Conservation (phyloP, 495 filamentous ascomycete species). For the Podospora pseudocomata region DNA sequence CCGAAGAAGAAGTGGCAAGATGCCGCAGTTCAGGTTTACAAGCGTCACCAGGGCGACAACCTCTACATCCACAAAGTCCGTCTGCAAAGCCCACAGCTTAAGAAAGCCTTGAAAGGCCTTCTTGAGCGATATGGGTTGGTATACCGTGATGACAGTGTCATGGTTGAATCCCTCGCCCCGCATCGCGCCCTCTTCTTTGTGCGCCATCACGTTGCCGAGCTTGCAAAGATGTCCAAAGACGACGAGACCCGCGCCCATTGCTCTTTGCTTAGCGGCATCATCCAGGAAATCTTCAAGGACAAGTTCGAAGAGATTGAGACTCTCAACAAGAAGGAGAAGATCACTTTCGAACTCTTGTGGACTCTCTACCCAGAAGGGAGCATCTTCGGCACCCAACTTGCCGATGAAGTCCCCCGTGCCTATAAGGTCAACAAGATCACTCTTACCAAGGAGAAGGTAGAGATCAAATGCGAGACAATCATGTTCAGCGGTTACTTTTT, state of each 20-base stretch:
- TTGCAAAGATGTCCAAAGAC: slow-evolving; percentile 13
- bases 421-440: not conserved
- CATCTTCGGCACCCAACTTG: slow-evolving; percentile 7
- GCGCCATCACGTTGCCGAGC: slow-evolving; percentile 15
- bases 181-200: slow-evolving; percentile 18
- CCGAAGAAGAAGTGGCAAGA: not conserved
- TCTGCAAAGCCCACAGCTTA: slow-evolving; percentile 16
- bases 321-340: slow-evolving; percentile 14
- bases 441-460: not conserved
- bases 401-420: not conserved
- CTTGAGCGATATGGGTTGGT: not conserved
- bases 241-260: slow-evolving; percentile 14
- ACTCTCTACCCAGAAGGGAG: slow-evolving; percentile 15
- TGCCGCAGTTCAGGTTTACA: not conserved
- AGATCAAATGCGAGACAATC: not conserved
- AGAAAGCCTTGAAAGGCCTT: slow-evolving; percentile 5
- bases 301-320: slow-evolving; percentile 13
- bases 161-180: slow-evolving; percentile 5
- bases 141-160: slow-evolving; percentile 9
- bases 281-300: slow-evolving; percentile 15
- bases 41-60: slow-evolving; percentile 4
- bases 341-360: slow-evolving; percentile 17
- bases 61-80: slow-evolving; percentile 13
- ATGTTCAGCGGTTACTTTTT: not conserved
- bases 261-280: slow-evolving; percentile 8